Conservation (phyloP, 176 grass and related monocot species). For the Oryza glaberrima region DNA sequence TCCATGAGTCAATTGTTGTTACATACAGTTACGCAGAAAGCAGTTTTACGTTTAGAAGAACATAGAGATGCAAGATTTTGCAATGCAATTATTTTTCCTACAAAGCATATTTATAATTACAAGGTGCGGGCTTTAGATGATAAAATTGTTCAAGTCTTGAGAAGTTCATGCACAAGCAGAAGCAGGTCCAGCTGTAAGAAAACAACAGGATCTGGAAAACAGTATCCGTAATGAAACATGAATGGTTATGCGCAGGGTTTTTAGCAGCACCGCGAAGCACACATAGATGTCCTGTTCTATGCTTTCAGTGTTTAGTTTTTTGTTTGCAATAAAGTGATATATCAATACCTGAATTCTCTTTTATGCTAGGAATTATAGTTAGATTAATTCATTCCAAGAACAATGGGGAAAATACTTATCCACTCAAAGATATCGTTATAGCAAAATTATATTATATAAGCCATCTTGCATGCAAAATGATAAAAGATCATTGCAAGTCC, state of each 20-base stretch:
- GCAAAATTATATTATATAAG: background rate
- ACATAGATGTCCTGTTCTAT: background rate
- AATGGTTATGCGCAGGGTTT: background rate
- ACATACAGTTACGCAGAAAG: no score
- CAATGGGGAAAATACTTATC: background rate
- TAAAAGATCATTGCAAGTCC: background rate
- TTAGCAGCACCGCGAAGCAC: background rate
- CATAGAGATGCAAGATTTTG: background rate
- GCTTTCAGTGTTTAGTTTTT: background rate
- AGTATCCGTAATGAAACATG: background rate
- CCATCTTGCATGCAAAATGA: constrained; percentile 16
- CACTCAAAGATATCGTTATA: background rate
- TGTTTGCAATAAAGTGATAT: background rate
- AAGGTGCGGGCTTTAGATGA: background rate
- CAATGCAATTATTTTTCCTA: constrained; percentile 19
- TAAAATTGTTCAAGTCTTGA: background rate
- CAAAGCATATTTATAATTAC: background rate
- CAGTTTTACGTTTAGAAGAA: constrained; percentile 3
- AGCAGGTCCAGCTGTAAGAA: background rate
- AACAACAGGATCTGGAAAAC: constrained; percentile 5
- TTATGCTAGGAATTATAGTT: background rate
- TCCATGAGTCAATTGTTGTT: background rate
- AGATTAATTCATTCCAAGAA: background rate
- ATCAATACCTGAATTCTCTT: constrained; percentile 5
- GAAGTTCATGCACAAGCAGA: constrained; percentile 15